Percentiles rank a stretch among this genome's conserved stretches.
These are phyloP conservation scores for Aspergillus neotritici DNA, from an alignment of 2,329 filamentous ascomycete genomes.

Conservation along the genomic window DNA sequence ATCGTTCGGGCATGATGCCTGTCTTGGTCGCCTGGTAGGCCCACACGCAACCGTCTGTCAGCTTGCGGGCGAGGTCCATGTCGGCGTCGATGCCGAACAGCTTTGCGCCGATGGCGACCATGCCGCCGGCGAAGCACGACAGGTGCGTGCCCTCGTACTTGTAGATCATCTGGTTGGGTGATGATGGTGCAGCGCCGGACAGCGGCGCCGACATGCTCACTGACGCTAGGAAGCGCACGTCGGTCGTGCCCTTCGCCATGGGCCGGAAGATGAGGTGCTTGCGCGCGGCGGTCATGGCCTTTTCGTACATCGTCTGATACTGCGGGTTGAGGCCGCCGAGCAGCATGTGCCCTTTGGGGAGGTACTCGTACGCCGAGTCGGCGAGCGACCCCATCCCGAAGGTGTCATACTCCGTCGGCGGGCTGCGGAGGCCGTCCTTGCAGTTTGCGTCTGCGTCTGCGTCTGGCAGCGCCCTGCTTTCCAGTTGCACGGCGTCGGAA, in stretches of 20 bases:
- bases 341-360: constrained; percentile 47
- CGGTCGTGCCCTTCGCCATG: constrained; percentile 38
- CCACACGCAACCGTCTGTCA: constrained; percentile 60
- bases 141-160: constrained; percentile 54
- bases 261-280: constrained; percentile 42
- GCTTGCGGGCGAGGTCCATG: constrained; percentile 50
- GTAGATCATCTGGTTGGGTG: constrained; percentile 25
- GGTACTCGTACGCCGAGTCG: constrained; percentile 47
- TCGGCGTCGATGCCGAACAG: constrained; percentile 52
- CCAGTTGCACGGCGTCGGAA: not conserved
- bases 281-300: constrained; percentile 34
- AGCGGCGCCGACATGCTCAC: constrained; percentile 20
- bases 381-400: constrained; percentile 43
- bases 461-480: constrained; percentile 4
- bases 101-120: constrained; percentile 57
- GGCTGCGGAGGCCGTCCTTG: constrained; percentile 34
- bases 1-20: constrained; percentile 59
- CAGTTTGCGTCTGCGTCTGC: constrained; percentile 26
- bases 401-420: constrained; percentile 29
- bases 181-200: constrained; percentile 12
- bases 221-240: constrained; percentile 40
- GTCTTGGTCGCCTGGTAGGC: constrained; percentile 52
- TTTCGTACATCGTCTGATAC: constrained; percentile 42
- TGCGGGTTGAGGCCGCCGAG: constrained; percentile 40
- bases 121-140: constrained; percentile 56